Base-by-base conservation (phyloP, 805 yeast genomes). In the Kodamaea kaohsiungensis region DNA sequence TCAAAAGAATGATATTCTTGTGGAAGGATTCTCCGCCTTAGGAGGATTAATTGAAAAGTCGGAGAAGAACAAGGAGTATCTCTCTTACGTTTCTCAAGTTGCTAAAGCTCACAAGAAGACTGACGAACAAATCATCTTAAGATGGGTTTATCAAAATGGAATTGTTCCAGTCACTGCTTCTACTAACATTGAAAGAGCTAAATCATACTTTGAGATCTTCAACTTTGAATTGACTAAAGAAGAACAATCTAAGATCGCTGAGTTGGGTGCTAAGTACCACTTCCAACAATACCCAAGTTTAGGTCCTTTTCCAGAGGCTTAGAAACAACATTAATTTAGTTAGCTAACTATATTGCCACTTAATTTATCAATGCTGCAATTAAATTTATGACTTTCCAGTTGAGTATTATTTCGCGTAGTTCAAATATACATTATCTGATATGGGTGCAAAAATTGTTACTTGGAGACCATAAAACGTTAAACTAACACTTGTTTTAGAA, bases 101-200 rank as follows among this genome's bases (percentile, higher is more conserved):
- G 90, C 95, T 47, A 55, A 65, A 8, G 74, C 72, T 15, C 84
- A 82, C 62, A 66, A 69, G 25, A 86, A 80, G 61, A 67, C 87
- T 33, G 67, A 89, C 16, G 85, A 90, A 30, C 88, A 88, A 71
- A 85, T 89, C 17, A 74, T 89, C 56, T 74, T 89, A 58, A 83
- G 93, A 77, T 89, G 96, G 96, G 89, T 91, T 46, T 85, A 91
- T 38, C 93, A 89, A 73, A 82, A 91, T 71, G 81, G 80, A 51
- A 64, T 89, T 56, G 88, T 88, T 42, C 83, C 88, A 55, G 89
- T 89, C 73, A 96, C 96, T 71, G 89, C 89, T 74, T 86, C 92
- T 13, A 84, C 85, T 67, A 79, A 85, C 67, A 79, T 79, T 65
- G 83, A 77, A 53, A 81, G 96, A 70, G 74, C 88, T 59, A 58